phyloP scores from a whole-genome alignment of 2,329 filamentous ascomycete genomes.

The Ascochyta lentis region DNA sequence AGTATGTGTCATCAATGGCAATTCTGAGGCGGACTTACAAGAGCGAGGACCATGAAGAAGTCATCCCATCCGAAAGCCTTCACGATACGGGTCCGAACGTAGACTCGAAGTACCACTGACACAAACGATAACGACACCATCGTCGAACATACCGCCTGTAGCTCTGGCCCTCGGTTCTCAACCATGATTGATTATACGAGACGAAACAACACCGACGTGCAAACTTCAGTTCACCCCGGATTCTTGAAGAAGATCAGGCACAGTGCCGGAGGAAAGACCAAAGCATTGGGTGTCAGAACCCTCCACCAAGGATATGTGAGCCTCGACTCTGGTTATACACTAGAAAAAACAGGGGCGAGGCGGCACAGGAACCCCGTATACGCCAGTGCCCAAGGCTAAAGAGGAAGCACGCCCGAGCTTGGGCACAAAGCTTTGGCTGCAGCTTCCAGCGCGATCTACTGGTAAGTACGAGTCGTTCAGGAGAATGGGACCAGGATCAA shows the following conservation, averaged over 20 bases:
- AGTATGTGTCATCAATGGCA: background rate
- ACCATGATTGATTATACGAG: constrained; percentile 27
- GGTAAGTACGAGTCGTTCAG: background rate
- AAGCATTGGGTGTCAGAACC: constrained; percentile 10
- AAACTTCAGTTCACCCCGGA: constrained; percentile 26
- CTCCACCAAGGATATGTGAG: constrained; percentile 2
- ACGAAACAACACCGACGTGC: constrained; percentile 7
- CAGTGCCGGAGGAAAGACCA: constrained; percentile 26
- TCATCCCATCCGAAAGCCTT: constrained; percentile 49
- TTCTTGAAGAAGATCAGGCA: constrained; percentile 13
- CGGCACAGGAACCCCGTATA: constrained; percentile 9
- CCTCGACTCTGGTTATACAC: constrained; percentile 13
- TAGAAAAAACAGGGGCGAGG: constrained; percentile 10
- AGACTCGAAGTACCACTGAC: constrained; percentile 49
- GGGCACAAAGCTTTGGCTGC: background rate
- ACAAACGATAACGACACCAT: constrained; percentile 52
- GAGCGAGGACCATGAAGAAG: constrained; percentile 40
- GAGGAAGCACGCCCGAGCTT: constrained; percentile 3
- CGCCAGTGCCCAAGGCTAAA: constrained; percentile 11
- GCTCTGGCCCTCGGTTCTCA: constrained; percentile 39
- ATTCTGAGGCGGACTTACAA: constrained; percentile 23
- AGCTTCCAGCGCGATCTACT: constrained; percentile 1
- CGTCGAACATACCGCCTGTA: constrained; percentile 44
- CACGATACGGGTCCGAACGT: constrained; percentile 51
- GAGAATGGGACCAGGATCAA: constrained; percentile 1